These are phyloP conservation scores for Albifimbria verrucaria DNA, from an alignment of 2,329 filamentous ascomycete species.

Conservation along the genomic window DNA sequence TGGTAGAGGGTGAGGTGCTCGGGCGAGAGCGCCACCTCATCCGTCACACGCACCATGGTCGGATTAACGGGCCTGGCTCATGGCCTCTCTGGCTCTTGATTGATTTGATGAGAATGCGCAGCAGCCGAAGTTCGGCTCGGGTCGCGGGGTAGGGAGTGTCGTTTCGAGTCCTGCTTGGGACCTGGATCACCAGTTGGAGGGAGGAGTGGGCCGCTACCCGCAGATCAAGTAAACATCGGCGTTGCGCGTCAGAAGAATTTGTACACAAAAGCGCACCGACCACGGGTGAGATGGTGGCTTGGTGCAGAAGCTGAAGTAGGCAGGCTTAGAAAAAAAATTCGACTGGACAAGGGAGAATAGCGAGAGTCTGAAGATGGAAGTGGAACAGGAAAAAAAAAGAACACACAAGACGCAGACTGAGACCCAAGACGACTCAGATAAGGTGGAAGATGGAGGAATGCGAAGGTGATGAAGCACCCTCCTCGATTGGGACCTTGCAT, in stretches of 20 bases:
- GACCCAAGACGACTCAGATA: neutral
- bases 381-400: neutral
- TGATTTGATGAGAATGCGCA: no score
- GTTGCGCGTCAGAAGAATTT: neutral
- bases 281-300: neutral
- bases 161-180: neutral
- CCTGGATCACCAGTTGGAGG: neutral
- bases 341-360: neutral
- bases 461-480: neutral
- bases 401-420: neutral
- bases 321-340: neutral
- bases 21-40: slow-evolving; percentile 74
- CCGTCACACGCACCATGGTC: slow-evolving; percentile 79
- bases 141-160: no score
- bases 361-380: neutral
- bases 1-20: slow-evolving; percentile 86
- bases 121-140: no score
- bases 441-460: neutral
- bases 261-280: neutral
- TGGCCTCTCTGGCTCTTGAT: no score
- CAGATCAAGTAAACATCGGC: neutral
- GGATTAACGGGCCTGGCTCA: slow-evolving; percentile 18
- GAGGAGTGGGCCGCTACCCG: neutral
- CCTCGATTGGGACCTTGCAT: neutral
- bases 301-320: neutral